phyloP scores from a whole-genome alignment of 2,329 filamentous ascomycete genomes.

The Ciborinia camelliae region DNA sequence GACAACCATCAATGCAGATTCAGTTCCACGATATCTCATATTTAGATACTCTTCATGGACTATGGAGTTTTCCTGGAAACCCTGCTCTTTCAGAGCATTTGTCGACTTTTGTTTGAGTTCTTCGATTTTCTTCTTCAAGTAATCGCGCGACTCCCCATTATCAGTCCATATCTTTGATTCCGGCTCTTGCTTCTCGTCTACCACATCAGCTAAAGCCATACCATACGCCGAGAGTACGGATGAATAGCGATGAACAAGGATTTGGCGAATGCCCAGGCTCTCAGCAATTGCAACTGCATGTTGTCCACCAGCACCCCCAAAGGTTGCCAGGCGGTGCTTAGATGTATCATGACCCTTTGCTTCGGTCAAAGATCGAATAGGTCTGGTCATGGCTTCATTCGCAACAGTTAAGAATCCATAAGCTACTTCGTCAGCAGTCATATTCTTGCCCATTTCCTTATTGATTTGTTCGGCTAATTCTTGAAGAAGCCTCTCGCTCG shows the following conservation, averaged over 20 bases:
- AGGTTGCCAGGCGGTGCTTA: conserved; percentile 85
- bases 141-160: conserved; percentile 53
- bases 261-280: conserved; percentile 78
- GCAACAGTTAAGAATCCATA: conserved; percentile 87
- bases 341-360: conserved; percentile 90
- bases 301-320: conserved; percentile 87
- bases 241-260: conserved; percentile 82
- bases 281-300: conserved; percentile 90
- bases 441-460: conserved; percentile 64
- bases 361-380: conserved; percentile 86
- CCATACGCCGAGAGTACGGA: conserved; percentile 88
- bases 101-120: conserved; percentile 75
- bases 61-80: conserved; percentile 71
- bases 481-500: conserved; percentile 71
- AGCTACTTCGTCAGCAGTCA: conserved; percentile 80
- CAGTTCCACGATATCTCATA: conserved; percentile 86
- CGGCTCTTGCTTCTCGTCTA: conserved; percentile 84
- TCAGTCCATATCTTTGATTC: conserved; percentile 62
- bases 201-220: conserved; percentile 89
- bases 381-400: conserved; percentile 87
- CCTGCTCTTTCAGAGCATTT: conserved; percentile 67
- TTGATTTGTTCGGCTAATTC: conserved; percentile 78
- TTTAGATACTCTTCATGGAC: conserved; percentile 91
- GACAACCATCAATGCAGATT: conserved; percentile 86
- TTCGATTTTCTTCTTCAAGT: conserved; percentile 70